Percentiles rank a stretch among this genome's conserved stretches.
These are phyloP conservation scores for Rosellinia necatrix DNA, from an alignment of 2,329 filamentous ascomycete genomes.

Conservation along the genomic window DNA sequence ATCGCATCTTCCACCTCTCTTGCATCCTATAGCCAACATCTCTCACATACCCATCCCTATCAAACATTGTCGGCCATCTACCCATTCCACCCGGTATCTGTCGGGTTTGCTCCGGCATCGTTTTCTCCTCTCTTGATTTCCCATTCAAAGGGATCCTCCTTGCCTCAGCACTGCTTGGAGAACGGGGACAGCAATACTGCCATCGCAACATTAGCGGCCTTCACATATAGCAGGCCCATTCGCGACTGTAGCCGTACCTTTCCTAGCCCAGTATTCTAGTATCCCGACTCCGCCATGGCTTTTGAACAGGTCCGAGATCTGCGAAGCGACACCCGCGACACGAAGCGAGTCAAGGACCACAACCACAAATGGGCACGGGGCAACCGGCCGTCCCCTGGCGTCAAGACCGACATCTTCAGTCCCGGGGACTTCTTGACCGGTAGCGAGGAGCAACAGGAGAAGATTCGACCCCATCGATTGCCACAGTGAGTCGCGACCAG, in stretches of 20 bases:
- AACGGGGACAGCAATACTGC: background rate
- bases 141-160: background rate
- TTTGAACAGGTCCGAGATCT: constrained; percentile 46
- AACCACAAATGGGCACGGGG: constrained; percentile 50
- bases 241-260: background rate
- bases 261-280: background rate
- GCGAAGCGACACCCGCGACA: constrained; percentile 49
- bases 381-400: constrained; percentile 39
- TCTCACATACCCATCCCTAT: background rate
- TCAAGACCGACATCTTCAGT: constrained; percentile 20
- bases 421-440: constrained; percentile 27
- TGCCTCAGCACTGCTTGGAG: background rate
- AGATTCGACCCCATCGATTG: constrained; percentile 43
- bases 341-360: constrained; percentile 51
- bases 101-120: background rate
- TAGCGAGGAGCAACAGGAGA: constrained; percentile 41
- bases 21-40: constrained; percentile 16
- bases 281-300: constrained; percentile 31
- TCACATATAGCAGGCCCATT: background rate
- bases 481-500: constrained; percentile 40
- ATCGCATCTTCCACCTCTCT: constrained; percentile 11
- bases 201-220: background rate
- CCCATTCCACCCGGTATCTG: background rate
- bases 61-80: background rate
- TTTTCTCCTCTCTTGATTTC: constrained; percentile 3